Percentiles rank a stretch among this genome's conserved stretches.
Evolutionary conservation across 1,284 basidiomycete genomes (phyloP).

Genomic region (Ceratorhiza oryzae-sativae): DNA sequence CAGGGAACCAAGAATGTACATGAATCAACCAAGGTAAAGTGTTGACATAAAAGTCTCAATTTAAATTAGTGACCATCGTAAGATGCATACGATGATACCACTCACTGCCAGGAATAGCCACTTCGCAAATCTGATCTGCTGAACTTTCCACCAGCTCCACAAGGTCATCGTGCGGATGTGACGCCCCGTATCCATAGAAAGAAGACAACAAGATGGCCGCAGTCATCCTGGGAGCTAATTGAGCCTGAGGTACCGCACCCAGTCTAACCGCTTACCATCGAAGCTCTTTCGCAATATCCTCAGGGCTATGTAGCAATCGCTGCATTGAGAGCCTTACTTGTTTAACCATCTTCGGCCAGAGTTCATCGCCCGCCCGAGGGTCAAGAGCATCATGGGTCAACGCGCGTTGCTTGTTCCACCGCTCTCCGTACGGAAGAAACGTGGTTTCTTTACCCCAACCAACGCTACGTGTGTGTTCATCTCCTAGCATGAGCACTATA

Average conservation of each 20-base stretch:
- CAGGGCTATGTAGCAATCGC: conserved; percentile 3
- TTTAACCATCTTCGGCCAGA: conserved; percentile 12
- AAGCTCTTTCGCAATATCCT: neutral
- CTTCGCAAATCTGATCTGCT: neutral
- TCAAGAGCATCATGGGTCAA: conserved; percentile 8
- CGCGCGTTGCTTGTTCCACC: conserved; percentile 13
- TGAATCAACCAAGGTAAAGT: conserved; percentile 11
- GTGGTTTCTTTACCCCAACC: neutral
- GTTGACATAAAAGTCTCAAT: conserved; percentile 11
- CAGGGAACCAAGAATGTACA: conserved; percentile 36
- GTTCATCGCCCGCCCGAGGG: neutral
- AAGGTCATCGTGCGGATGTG: conserved; percentile 13
- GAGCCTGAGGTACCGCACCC: too few relatives aligned
- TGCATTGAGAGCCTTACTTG: conserved; percentile 20
- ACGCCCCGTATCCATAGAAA: conserved; percentile 30
- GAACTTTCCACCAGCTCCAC: conserved; percentile 18
- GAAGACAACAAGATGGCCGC: neutral
- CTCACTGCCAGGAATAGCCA: neutral
- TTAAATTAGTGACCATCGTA: too few relatives aligned
- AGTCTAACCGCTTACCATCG: conserved; percentile 14
- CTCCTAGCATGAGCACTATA: too few relatives aligned
- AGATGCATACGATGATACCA: neutral
- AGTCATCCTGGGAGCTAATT: too few relatives aligned
- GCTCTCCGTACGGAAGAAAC: conserved; percentile 3
- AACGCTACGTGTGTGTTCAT: too few relatives aligned